Conservation (phyloP, 495 filamentous ascomycete genomes). For the Cercophora samala region DNA sequence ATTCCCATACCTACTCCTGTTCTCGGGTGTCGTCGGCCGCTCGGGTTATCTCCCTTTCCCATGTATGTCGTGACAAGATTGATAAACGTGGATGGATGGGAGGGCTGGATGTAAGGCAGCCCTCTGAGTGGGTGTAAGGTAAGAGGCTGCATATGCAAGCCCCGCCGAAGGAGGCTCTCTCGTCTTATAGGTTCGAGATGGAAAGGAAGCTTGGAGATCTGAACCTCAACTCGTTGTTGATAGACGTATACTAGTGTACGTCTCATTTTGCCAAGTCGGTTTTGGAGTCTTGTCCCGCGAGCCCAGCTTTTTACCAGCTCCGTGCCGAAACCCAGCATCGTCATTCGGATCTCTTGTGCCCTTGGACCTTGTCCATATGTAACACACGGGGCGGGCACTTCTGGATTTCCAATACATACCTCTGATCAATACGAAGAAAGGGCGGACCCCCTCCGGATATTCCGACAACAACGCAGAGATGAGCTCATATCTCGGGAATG, state of each 20-base stretch:
- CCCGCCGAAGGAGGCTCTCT: conserved; percentile 7
- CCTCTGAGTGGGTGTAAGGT: not conserved
- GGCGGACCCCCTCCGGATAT: not conserved
- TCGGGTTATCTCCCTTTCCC: not conserved
- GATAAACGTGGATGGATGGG: not conserved
- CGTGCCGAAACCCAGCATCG: not conserved
- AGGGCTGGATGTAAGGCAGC: no score
- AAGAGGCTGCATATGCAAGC: conserved; percentile 28
- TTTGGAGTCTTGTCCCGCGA: not conserved
- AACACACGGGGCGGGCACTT: not conserved
- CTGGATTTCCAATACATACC: not conserved
- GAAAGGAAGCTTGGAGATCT: not conserved
- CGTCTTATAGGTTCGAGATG: not conserved
- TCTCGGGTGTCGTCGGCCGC: not conserved
- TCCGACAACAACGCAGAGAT: not conserved
- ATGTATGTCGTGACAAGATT: not conserved
- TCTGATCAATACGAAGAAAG: not conserved
- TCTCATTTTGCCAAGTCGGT: not conserved
- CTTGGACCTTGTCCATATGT: not conserved
- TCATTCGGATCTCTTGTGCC: not conserved
- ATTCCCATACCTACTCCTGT: no score
- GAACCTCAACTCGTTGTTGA: not conserved
- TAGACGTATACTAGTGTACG: not conserved
- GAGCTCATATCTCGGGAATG: not conserved
- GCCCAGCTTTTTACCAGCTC: not conserved